phyloP scores from a whole-genome alignment of 805 yeast species.

The Candida coquimbonensis region DNA sequence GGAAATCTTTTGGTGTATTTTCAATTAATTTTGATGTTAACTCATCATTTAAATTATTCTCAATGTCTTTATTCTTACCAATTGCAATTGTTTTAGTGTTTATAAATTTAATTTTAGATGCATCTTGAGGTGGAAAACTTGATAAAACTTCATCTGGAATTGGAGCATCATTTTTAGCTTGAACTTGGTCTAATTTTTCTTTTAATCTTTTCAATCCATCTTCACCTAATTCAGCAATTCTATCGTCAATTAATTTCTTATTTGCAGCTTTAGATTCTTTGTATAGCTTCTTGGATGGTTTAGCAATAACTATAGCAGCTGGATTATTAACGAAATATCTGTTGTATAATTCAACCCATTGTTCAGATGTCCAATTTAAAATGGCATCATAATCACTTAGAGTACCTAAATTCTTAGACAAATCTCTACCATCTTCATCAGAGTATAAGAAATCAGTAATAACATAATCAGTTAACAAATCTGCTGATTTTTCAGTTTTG shows the following conservation, averaged over 20 bases:
- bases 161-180: slow-evolving; percentile 58
- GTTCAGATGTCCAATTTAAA: slow-evolving; percentile 48
- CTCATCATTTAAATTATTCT: slow-evolving; percentile 25
- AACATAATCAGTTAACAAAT: slow-evolving; percentile 55
- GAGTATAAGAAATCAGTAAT: slow-evolving; percentile 82
- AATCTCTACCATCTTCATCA: slow-evolving; percentile 47
- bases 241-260: slow-evolving; percentile 39
- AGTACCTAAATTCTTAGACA: slow-evolving; percentile 47
- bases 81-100: slow-evolving; percentile 57
- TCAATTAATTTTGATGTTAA: slow-evolving; percentile 21
- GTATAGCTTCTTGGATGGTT: slow-evolving; percentile 62
- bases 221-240: slow-evolving; percentile 47
- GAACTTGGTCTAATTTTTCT: slow-evolving; percentile 52
- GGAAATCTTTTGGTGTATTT: slow-evolving; percentile 41
- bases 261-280: slow-evolving; percentile 43
- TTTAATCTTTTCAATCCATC: slow-evolving; percentile 51
- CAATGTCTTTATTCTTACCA: slow-evolving; percentile 37
- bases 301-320: slow-evolving; percentile 60
- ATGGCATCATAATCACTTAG: slow-evolving; percentile 50
- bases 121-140: slow-evolving; percentile 66
- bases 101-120: slow-evolving; percentile 66
- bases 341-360: slow-evolving; percentile 59
- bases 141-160: slow-evolving; percentile 65
- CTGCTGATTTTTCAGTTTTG: slow-evolving; percentile 57
- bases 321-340: slow-evolving; percentile 51